Percentiles rank a stretch among this genome's conserved stretches.
These are phyloP conservation scores for Phytophthora tubulina DNA, from an alignment of 352 stramenopile genomes.

Conservation along the genomic window DNA sequence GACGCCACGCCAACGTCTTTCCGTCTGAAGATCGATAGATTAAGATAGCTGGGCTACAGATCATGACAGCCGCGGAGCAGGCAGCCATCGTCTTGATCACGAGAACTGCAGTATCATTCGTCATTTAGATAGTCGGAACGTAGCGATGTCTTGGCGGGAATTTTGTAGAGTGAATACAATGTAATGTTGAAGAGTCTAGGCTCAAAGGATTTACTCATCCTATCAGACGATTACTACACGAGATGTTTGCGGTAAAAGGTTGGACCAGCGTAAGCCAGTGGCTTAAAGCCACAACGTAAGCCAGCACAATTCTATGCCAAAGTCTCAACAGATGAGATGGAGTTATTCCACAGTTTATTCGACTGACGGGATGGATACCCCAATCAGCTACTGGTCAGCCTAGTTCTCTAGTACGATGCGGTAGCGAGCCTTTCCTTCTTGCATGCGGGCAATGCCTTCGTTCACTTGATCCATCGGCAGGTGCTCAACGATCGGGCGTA, in stretches of 20 bases:
- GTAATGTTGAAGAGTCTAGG: too few species aligned
- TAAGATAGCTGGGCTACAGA: constrained; percentile 51
- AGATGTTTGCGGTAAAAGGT: too few species aligned
- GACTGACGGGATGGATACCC: too few species aligned
- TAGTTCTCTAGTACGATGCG: constrained; percentile 14
- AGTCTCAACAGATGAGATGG: too few species aligned
- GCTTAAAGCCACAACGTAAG: too few species aligned
- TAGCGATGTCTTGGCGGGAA: constrained; percentile 2
- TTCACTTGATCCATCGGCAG: constrained; percentile 50
- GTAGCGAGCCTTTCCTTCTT: constrained; percentile 41
- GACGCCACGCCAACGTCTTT: constrained; percentile 52
- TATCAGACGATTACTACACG: too few species aligned
- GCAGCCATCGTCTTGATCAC: constrained; percentile 45
- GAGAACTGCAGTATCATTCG: constrained; percentile 21
- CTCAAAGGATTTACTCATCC: too few species aligned
- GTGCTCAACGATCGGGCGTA: constrained; percentile 47
- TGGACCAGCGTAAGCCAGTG: too few species aligned
- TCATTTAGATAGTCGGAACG: constrained; percentile 27
- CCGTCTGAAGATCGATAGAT: constrained; percentile 45
- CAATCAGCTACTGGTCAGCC: background rate
- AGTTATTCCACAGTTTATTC: too few species aligned
- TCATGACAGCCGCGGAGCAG: constrained; percentile 46
- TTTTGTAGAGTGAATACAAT: constrained; percentile 33
- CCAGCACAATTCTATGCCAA: too few species aligned
- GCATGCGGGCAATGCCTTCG: constrained; percentile 36